These are phyloP conservation scores for Solanum clarkiae DNA, from an alignment of 257 asterid species.

Conservation along the genomic window DNA sequence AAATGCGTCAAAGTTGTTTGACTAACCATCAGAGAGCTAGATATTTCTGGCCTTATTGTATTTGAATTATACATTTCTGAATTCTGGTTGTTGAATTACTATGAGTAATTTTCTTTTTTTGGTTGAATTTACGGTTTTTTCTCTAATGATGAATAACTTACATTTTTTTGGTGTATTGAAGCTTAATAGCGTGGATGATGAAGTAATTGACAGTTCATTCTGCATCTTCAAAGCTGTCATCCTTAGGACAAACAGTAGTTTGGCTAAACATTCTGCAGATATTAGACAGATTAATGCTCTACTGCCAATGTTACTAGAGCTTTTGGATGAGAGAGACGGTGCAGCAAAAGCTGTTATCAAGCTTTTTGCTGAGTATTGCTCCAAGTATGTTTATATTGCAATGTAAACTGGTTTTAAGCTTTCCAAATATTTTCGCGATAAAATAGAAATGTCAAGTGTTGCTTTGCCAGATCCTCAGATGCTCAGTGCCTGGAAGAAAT, in stretches of 20 bases:
- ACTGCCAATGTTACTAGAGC: constrained; percentile 46
- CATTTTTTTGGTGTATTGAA: constrained; percentile 18
- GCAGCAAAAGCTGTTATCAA: constrained; percentile 76
- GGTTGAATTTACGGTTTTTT: not conserved
- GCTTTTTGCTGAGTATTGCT: constrained; percentile 80
- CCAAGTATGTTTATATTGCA: constrained; percentile 30
- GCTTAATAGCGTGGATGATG: constrained; percentile 61
- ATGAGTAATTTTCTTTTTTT: not conserved
- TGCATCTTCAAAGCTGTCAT: constrained; percentile 60
- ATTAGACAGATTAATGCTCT: constrained; percentile 42
- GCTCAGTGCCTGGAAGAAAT: constrained; percentile 44
- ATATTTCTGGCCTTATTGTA: not conserved
- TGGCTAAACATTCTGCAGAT: constrained; percentile 28
- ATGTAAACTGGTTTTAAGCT: not conserved
- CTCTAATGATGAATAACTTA: not conserved
- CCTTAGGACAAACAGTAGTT: constrained; percentile 36
- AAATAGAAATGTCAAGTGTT: constrained; percentile 7
- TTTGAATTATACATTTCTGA: not conserved
- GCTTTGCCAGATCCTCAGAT: constrained; percentile 53
- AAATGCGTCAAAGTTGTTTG: not conserved
- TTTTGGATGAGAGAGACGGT: constrained; percentile 76
- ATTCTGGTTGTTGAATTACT: not conserved
- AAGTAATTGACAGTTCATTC: constrained; percentile 60
- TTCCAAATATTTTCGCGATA: not conserved
- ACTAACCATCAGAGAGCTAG: not conserved